Conservation (phyloP, 495 filamentous ascomycete species). For the Tuber brumale region DNA sequence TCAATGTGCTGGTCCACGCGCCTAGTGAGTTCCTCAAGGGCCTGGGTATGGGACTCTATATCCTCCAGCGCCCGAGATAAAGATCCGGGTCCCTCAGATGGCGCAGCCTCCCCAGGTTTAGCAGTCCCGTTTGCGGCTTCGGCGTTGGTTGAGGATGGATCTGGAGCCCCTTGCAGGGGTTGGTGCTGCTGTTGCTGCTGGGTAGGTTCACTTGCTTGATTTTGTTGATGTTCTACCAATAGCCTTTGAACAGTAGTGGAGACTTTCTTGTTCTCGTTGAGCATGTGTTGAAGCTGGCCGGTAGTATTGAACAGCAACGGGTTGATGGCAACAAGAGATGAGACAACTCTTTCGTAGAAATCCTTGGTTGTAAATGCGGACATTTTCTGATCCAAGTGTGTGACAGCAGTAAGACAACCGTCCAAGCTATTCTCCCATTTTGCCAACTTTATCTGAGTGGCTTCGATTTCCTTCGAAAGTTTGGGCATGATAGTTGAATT, state of each 20-base stretch:
- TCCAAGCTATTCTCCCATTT: conserved; percentile 27
- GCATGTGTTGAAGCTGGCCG: conserved; percentile 19
- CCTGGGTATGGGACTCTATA: conserved; percentile 16
- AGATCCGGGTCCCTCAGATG: conserved; percentile 20
- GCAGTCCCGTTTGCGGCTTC: conserved; percentile 18
- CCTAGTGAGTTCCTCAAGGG: conserved; percentile 16
- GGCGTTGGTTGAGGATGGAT: conserved; percentile 9
- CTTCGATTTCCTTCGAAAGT: neutral
- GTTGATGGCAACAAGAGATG: conserved; percentile 25
- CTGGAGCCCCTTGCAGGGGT: neutral
- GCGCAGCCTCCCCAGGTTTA: conserved; percentile 10
- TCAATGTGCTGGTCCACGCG: conserved; percentile 21
- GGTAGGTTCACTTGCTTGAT: neutral
- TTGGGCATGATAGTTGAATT: neutral
- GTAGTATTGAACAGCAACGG: conserved; percentile 31
- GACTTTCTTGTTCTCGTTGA: conserved; percentile 16
- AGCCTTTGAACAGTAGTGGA: neutral
- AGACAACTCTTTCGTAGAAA: conserved; percentile 31
- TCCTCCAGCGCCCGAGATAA: conserved; percentile 11
- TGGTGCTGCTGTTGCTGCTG: neutral
- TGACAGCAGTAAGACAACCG: conserved; percentile 26
- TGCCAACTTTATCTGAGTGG: neutral
- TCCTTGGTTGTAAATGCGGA: conserved; percentile 33
- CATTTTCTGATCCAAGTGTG: conserved; percentile 32
- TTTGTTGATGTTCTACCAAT: neutral